phyloP scores from a whole-genome alignment of 345 rosid species.

The Psidium friedrichsthalianum region DNA sequence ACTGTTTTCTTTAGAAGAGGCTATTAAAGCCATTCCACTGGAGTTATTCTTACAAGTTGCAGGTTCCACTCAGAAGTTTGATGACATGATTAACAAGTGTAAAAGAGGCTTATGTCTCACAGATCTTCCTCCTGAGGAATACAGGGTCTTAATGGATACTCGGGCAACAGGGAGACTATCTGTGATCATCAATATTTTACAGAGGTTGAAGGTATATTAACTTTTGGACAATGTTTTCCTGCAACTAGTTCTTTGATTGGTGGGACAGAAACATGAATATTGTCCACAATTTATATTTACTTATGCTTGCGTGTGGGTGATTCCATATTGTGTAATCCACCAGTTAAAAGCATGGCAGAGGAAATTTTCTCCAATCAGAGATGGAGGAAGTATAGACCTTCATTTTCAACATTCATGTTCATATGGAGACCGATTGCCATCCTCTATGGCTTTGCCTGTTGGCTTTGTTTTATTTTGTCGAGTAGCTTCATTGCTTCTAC shows the following conservation, averaged over 20 bases:
- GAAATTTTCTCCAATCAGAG: neutral
- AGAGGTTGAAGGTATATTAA: constrained; percentile 68
- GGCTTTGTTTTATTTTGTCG: neutral
- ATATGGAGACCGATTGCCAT: neutral
- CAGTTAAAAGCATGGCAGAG: neutral
- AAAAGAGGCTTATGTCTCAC: constrained; percentile 55
- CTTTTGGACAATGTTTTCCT: neutral
- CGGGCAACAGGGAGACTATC: constrained; percentile 83
- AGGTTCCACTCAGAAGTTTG: constrained; percentile 59
- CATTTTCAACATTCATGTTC: neutral
- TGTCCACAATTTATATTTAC: neutral
- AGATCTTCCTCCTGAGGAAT: constrained; percentile 65
- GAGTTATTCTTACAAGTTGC: constrained; percentile 84
- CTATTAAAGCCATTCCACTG: constrained; percentile 66
- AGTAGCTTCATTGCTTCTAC: neutral
- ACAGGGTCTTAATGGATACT: constrained; percentile 66
- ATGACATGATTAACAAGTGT: constrained; percentile 68
- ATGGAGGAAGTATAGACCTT: neutral
- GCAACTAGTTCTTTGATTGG: neutral
- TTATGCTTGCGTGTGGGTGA: neutral
- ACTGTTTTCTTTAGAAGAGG: constrained; percentile 66
- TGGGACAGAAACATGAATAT: neutral
- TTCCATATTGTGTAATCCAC: neutral
- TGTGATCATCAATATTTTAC: constrained; percentile 60
- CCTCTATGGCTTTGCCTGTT: neutral